These are phyloP conservation scores for Teratosphaeria nubilosa DNA, from an alignment of 2,329 filamentous ascomycete species.

Conservation along the genomic window DNA sequence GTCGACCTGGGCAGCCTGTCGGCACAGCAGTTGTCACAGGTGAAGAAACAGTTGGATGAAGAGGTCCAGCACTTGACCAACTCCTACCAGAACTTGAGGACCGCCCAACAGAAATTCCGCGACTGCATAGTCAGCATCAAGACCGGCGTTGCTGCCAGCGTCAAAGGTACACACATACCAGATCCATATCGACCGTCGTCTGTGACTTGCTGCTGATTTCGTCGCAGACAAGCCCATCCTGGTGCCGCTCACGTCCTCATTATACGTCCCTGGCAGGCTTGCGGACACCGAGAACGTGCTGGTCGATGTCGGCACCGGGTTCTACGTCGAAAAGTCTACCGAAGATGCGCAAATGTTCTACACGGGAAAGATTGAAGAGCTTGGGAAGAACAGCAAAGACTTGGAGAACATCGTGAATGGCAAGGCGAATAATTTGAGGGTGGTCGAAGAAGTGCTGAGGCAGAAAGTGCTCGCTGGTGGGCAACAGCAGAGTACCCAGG, in stretches of 20 bases:
- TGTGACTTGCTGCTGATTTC: not conserved
- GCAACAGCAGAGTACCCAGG: conserved; percentile 13
- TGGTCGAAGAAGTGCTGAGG: conserved; percentile 74
- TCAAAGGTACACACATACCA: conserved; percentile 25
- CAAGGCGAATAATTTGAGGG: conserved; percentile 75
- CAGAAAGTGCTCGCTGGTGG: conserved; percentile 24
- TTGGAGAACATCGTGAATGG: conserved; percentile 57
- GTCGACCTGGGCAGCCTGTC: conserved; percentile 69
- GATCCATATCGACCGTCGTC: not conserved
- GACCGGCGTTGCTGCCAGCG: conserved; percentile 28
- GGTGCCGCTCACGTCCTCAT: conserved; percentile 86
- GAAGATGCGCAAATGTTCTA: conserved; percentile 58
- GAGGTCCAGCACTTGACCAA: conserved; percentile 89
- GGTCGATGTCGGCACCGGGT: conserved; percentile 88
- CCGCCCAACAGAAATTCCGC: conserved; percentile 81
- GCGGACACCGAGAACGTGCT: conserved; percentile 66
- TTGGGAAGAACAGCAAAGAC: conserved; percentile 55
- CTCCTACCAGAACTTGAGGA: conserved; percentile 82
- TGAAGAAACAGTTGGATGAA: conserved; percentile 93
- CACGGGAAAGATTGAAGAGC: conserved; percentile 54
- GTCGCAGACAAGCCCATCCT: conserved; percentile 54
- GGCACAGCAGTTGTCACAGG: conserved; percentile 72
- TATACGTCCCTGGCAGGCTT: conserved; percentile 82
- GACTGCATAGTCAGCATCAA: conserved; percentile 77
- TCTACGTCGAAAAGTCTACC: conserved; percentile 77